phyloP scores from a whole-genome alignment of 345 rosid species.

The Eucalyptus globulus region DNA sequence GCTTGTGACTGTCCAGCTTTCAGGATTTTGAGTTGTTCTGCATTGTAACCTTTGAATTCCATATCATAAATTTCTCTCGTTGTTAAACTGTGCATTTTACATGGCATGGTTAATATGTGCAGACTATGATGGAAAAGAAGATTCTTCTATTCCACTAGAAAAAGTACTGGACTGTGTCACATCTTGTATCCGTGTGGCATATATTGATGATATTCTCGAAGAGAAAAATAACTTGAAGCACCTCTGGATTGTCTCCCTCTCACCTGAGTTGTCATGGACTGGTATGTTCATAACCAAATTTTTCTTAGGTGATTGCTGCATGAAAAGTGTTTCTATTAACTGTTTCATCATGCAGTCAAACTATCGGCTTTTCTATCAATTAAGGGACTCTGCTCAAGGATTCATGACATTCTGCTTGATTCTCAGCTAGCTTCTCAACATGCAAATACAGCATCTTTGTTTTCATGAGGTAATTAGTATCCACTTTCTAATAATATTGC shows the following conservation, averaged over 20 bases:
- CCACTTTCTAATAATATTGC: too few species aligned
- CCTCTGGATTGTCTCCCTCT: neutral
- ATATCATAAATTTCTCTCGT: neutral
- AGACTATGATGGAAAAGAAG: slow-evolving; percentile 48
- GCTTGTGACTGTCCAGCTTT: neutral
- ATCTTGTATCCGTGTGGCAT: slow-evolving; percentile 21
- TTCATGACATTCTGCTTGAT: too few species aligned
- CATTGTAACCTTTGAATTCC: neutral
- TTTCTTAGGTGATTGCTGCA: neutral
- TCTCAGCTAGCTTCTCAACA: too few species aligned
- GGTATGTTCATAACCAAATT: slow-evolving; percentile 28
- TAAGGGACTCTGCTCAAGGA: too few species aligned
- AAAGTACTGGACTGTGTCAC: slow-evolving; percentile 56
- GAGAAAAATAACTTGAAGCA: too few species aligned
- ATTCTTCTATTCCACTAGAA: slow-evolving; percentile 40
- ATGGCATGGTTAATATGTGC: neutral
- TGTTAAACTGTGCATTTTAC: neutral
- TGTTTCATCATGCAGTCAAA: slow-evolving; percentile 40
- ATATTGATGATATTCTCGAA: too few species aligned
- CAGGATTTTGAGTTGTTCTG: neutral
- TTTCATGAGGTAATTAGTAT: too few species aligned
- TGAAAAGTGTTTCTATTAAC: neutral
- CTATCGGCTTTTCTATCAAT: slow-evolving; percentile 26
- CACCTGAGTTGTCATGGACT: slow-evolving; percentile 70
- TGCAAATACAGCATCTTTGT: too few species aligned